Evolutionary conservation across 176 grass and related monocot genomes (phyloP), one percentile per base, ranked within the genome.

Genomic region (Carex parvula): DNA sequence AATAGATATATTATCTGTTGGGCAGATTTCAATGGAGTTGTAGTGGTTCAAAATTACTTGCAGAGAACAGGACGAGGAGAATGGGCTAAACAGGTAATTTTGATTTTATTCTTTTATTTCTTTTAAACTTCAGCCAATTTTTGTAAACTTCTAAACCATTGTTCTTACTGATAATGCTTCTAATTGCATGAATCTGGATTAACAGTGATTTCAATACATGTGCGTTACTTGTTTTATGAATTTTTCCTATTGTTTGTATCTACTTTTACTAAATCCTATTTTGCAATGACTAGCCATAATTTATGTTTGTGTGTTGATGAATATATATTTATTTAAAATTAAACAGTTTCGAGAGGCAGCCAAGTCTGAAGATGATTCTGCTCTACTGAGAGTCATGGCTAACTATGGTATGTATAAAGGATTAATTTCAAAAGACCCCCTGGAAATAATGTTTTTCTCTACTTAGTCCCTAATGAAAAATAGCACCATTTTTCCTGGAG

Each of bases 11-110:
- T 67, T 84, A 65, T 33, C 32, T 26, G 42, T 90, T 60, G 22
- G 50, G 64, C 85, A 99, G 97, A 99, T 89, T 99, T 99, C 88
- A 99, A 99, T 91, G 97, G 97, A 73, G 93, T 96, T 42, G 87
- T 95, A 59, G 87, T 99, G 79, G 97, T 99, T 62, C 90, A 96
- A 80, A 99, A 99, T 92, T 94, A 99, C 86, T 87, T 99, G 88
- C 89, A 99, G 89, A 90, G 97, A 87, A 99, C 91, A 74, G 93
- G 91, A 67, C 91, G 90, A 33, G 91, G 87, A 83, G 84, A 87
- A 87, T 96, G 97, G 91, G 93, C 91, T 87, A 92, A 94, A 75
- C 93, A 99, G 90, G 93, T 95, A 81, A 12, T 81, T 57, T 57
- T 78, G 21, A 29, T 76, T 55, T 55, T 76, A 2, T 32, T 55